These are phyloP conservation scores for Aegilops tauschii DNA, from an alignment of 176 grass and related monocot genomes.

Conservation along the genomic window DNA sequence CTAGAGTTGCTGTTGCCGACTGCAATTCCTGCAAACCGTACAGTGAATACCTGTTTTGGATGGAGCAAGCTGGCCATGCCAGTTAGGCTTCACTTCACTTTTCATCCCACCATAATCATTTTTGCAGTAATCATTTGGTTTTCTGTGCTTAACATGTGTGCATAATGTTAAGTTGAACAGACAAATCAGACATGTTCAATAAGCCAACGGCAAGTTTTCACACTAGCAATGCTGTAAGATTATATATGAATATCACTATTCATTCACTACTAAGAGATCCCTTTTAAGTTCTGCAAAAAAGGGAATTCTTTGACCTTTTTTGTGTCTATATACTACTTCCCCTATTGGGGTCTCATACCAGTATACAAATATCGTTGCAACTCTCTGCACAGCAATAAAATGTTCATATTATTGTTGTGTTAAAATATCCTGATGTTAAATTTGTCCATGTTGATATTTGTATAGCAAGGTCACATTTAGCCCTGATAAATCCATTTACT, in stretches of 20 bases:
- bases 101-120: background rate
- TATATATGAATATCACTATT: background rate
- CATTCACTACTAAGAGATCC: background rate
- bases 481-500: slow-evolving; percentile 4
- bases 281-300: background rate
- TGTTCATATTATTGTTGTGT: background rate
- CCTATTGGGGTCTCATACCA: background rate
- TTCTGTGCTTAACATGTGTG: background rate
- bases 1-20: background rate
- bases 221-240: background rate
- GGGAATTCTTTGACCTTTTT: background rate
- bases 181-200: background rate
- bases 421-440: background rate
- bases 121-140: background rate
- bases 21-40: background rate
- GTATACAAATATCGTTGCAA: background rate
- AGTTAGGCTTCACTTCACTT: background rate
- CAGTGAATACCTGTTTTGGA: background rate
- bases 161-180: background rate
- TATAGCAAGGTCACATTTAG: background rate
- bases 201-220: background rate
- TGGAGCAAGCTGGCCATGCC: background rate
- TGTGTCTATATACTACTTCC: background rate
- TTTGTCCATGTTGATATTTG: background rate
- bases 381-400: background rate